Evolutionary conservation across 352 stramenopile species (phyloP).

Genomic region (Globisporangium middletonii): DNA sequence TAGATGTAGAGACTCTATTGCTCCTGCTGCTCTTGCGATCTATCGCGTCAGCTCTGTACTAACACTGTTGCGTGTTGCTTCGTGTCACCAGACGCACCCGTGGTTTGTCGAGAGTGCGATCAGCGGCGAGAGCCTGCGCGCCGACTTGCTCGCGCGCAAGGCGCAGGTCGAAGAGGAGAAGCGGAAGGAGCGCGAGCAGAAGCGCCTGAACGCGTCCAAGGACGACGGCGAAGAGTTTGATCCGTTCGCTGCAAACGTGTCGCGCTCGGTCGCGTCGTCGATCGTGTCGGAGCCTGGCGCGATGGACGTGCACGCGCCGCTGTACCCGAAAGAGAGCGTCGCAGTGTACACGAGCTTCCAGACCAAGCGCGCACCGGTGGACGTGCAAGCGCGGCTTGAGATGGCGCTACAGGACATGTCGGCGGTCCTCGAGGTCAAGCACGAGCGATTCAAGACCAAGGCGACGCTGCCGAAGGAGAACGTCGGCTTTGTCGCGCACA

Average conservation of each 20-base stretch:
- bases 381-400: slow-evolving; percentile 55
- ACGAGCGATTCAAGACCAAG: slow-evolving; percentile 74
- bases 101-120: slow-evolving; percentile 57
- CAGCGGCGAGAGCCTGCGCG: slow-evolving; percentile 30
- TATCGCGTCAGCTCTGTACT: neutral
- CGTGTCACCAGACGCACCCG: slow-evolving; percentile 30
- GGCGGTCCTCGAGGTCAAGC: slow-evolving; percentile 43
- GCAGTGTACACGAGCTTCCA: slow-evolving; percentile 77
- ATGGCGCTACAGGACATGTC: slow-evolving; percentile 39
- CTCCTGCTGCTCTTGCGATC: neutral
- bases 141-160: slow-evolving; percentile 57
- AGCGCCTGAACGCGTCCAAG: slow-evolving; percentile 22
- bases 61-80: slow-evolving; percentile 1
- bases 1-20: neutral
- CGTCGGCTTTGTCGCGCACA: slow-evolving; percentile 49
- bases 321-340: slow-evolving; percentile 53
- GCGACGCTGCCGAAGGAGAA: slow-evolving; percentile 48
- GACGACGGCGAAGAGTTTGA: slow-evolving; percentile 60
- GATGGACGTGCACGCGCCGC: slow-evolving; percentile 28
- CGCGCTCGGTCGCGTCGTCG: slow-evolving; percentile 34
- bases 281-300: slow-evolving; percentile 26
- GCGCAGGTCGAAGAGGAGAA: slow-evolving; percentile 29
- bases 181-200: slow-evolving; percentile 21
- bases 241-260: slow-evolving; percentile 41
- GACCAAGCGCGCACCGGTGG: slow-evolving; percentile 33